A percentile compares a stretch with the other conserved stretches of the same genome.
Evolutionary conservation across 225 moss, liverwort and hornwort genomes (phyloP).

Genomic region (Thuidium tamariscinum): DNA sequence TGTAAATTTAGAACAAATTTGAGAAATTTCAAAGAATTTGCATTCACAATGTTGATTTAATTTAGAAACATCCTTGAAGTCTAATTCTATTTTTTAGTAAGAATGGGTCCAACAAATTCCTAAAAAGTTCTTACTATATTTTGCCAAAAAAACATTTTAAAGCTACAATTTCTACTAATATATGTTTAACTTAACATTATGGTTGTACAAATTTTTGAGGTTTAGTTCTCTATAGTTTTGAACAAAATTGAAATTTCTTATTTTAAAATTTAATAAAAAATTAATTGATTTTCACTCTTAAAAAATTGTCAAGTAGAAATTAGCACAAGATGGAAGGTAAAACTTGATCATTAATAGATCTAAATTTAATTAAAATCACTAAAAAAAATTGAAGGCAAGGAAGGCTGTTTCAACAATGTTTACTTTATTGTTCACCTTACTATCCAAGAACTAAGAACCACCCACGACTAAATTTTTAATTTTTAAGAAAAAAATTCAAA

Average conservation of each 20-base stretch:
- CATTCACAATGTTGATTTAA: background rate
- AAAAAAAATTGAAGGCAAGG: too few relatives aligned
- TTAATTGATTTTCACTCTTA: accelerated
- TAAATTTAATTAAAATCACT: background rate
- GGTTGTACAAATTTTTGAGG: too few relatives aligned
- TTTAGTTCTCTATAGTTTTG: background rate
- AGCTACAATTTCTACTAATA: background rate
- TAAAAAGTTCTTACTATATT: background rate
- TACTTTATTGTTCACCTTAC: too few relatives aligned
- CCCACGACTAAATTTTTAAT: too few relatives aligned
- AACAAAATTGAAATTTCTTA: background rate
- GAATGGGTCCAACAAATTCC: accelerated
- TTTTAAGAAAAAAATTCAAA: too few relatives aligned
- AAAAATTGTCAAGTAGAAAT: background rate
- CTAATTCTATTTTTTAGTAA: background rate
- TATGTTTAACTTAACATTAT: background rate
- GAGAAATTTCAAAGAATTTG: background rate
- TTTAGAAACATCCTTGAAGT: background rate
- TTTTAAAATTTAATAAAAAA: accelerated
- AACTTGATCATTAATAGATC: background rate
- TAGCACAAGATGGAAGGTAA: background rate
- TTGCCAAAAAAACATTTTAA: background rate
- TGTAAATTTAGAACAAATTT: background rate
- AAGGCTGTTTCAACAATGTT: too few relatives aligned
- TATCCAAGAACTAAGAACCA: too few relatives aligned